A percentile compares a stretch with the other conserved stretches of the same genome.
phyloP scores from a whole-genome alignment of 768 basidiomycete species.

The Neoboletus subvelutipes region DNA sequence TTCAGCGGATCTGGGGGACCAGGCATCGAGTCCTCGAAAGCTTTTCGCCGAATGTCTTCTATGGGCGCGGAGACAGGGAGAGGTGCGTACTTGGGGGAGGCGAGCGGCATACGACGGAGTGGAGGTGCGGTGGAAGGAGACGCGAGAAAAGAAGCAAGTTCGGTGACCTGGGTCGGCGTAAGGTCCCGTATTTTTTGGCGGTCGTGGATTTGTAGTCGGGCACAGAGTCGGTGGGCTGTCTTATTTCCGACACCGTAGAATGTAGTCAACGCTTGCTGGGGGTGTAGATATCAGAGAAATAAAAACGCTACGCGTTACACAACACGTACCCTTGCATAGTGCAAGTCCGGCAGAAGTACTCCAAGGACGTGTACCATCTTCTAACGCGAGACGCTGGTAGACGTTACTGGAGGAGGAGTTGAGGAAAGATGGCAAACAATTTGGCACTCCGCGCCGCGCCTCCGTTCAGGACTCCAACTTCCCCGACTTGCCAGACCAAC shows the following conservation, averaged over 20 bases:
- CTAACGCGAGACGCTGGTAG: neutral
- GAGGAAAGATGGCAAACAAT: slow-evolving; percentile 3
- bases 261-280: slow-evolving; percentile 81
- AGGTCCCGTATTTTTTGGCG: slow-evolving; percentile 77
- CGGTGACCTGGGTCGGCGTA: slow-evolving; percentile 83
- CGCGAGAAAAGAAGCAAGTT: slow-evolving; percentile 91
- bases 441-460: slow-evolving; percentile 28
- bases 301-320: neutral
- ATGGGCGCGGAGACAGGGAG: slow-evolving; percentile 40
- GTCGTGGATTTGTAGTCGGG: slow-evolving; percentile 91
- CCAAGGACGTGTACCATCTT: slow-evolving; percentile 87
- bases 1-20: slow-evolving; percentile 60
- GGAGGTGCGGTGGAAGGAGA: slow-evolving; percentile 76
- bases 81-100: slow-evolving; percentile 50
- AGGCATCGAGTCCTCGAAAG: slow-evolving; percentile 37
- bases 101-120: slow-evolving; percentile 67
- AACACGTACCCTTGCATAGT: slow-evolving; percentile 66
- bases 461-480: neutral
- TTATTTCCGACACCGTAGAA: slow-evolving; percentile 87
- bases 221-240: slow-evolving; percentile 80
- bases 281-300: neutral
- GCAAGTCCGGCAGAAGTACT: slow-evolving; percentile 73
- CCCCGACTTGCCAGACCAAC: slow-evolving; percentile 3
- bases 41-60: slow-evolving; percentile 27
- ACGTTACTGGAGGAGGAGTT: neutral